Percentiles rank a stretch among this genome's conserved stretches.
Conservation (phyloP, 257 asterid species). For the Osmanthus fragrans region DNA sequence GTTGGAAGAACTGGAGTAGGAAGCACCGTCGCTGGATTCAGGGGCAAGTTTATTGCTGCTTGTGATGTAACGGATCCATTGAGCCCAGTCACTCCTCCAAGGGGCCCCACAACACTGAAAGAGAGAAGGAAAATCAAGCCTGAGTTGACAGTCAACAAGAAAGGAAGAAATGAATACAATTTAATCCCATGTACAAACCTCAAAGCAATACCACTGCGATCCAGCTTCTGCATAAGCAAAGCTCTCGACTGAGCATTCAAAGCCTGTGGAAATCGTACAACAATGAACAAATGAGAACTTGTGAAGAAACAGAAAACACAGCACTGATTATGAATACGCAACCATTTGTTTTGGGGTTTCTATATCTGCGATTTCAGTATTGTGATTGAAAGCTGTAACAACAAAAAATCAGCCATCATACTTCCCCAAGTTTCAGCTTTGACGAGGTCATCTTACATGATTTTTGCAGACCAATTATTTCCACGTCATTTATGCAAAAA, state of each 20-base stretch:
- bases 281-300: slow-evolving; percentile 5
- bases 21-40: slow-evolving; percentile 57
- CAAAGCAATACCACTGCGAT: slow-evolving; percentile 88
- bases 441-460: background rate
- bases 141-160: slow-evolving; percentile 3
- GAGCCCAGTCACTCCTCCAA: slow-evolving; percentile 65
- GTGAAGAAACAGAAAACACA: background rate
- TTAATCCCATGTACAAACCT: slow-evolving; percentile 48
- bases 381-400: background rate
- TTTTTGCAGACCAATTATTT: background rate
- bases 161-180: slow-evolving; percentile 13
- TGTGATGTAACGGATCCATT: slow-evolving; percentile 72
- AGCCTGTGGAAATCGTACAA: slow-evolving; percentile 49
- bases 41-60: slow-evolving; percentile 62
- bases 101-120: slow-evolving; percentile 65
- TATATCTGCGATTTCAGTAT: background rate
- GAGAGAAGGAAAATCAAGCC: slow-evolving; percentile 12
- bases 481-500: background rate
- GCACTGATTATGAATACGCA: background rate
- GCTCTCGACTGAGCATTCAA: slow-evolving; percentile 98
- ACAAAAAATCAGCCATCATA: background rate
- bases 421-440: background rate
- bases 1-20: slow-evolving; percentile 54
- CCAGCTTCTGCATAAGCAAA: slow-evolving; percentile 90
- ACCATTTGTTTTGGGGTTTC: background rate